Percentiles rank a stretch among this genome's conserved stretches.
phyloP scores from a whole-genome alignment of 176 grass and related monocot genomes.

The Thinopyrum elongatum region DNA sequence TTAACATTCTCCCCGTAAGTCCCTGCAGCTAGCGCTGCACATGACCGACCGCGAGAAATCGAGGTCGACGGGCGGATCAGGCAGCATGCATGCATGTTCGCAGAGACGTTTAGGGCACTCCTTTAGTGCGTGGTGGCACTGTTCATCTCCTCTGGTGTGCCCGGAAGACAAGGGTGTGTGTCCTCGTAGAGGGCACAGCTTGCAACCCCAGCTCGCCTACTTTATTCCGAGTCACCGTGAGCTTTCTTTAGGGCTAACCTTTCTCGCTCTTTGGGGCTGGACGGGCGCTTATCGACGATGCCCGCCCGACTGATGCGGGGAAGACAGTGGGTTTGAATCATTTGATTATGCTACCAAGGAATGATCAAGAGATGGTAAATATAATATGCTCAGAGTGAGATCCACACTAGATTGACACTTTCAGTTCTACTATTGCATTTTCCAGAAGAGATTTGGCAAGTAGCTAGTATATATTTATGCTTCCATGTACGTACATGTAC shows the following conservation, averaged over 20 bases:
- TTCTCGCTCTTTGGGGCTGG: constrained; percentile 60
- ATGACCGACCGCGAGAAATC: constrained; percentile 16
- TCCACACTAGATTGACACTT: constrained; percentile 37
- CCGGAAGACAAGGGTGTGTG: constrained; percentile 63
- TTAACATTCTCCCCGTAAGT: constrained; percentile 14
- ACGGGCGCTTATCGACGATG: constrained; percentile 44
- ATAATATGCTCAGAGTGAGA: constrained; percentile 34
- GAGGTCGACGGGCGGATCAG: background rate
- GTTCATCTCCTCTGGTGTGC: constrained; percentile 25
- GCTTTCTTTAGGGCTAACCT: constrained; percentile 48
- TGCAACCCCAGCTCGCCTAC: constrained; percentile 44
- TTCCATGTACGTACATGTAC: background rate
- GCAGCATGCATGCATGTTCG: constrained; percentile 42
- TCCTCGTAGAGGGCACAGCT: constrained; percentile 50
- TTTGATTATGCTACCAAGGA: constrained; percentile 65
- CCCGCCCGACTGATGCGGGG: constrained; percentile 52
- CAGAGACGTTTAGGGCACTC: constrained; percentile 48
- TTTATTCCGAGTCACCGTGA: constrained; percentile 52
- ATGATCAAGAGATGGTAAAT: constrained; percentile 41
- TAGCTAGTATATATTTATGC: background rate
- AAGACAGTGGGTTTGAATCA: constrained; percentile 45
- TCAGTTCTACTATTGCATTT: constrained; percentile 12
- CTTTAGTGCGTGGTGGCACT: constrained; percentile 20
- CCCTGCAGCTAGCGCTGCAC: background rate
- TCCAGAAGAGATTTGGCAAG: constrained; percentile 13